Evolutionary conservation across 257 asterid genomes (phyloP).

Genomic region (Salvia rosmarinus): DNA sequence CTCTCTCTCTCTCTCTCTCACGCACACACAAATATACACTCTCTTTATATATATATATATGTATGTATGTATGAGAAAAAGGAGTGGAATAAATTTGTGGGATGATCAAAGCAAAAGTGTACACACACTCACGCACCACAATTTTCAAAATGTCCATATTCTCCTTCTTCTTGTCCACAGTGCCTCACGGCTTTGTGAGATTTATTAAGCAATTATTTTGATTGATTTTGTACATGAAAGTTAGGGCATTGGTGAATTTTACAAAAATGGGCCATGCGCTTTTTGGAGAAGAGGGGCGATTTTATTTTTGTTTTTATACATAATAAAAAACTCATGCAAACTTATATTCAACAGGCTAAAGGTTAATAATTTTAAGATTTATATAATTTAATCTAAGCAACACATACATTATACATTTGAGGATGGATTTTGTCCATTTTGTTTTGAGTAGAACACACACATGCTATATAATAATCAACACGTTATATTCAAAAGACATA

Average conservation of each 20-base stretch:
- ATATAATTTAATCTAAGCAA: too few species aligned
- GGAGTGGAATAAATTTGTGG: slow-evolving; percentile 26
- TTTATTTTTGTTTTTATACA: too few species aligned
- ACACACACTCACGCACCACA: slow-evolving; percentile 7
- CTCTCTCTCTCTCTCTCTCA: not conserved
- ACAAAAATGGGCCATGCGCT: not conserved
- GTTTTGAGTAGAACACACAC: too few species aligned
- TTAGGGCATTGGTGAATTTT: not conserved
- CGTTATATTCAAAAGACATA: too few species aligned
- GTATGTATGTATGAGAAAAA: not conserved
- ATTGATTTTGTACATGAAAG: slow-evolving; percentile 5
- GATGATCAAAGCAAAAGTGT: slow-evolving; percentile 32
- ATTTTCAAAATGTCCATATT: slow-evolving; percentile 35
- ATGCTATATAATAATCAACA: too few species aligned
- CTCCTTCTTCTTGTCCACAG: slow-evolving; percentile 22
- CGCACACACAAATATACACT: not conserved
- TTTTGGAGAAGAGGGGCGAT: not conserved
- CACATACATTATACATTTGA: too few species aligned
- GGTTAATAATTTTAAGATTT: too few species aligned
- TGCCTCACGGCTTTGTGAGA: slow-evolving; percentile 15
- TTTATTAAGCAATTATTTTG: not conserved
- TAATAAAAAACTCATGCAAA: too few species aligned
- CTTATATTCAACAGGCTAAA: too few species aligned
- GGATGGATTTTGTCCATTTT: too few species aligned
- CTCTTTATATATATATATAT: not conserved